Evolutionary conservation across 306 rosid genomes (phyloP).

Genomic region (Inga oerstediana): DNA sequence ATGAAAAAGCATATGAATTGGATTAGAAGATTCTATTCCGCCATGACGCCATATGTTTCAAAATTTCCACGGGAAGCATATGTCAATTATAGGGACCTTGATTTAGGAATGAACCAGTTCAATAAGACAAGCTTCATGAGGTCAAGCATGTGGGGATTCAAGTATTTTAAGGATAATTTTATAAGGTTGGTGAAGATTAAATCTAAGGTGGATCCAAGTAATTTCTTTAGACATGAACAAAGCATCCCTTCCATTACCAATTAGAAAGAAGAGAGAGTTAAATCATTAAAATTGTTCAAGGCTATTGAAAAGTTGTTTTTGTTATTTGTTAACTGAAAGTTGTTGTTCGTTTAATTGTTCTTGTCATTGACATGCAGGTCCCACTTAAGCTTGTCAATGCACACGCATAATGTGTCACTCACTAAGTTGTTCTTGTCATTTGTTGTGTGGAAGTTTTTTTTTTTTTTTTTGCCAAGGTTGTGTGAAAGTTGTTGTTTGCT

Average conservation of each 20-base stretch:
- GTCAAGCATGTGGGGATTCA: background rate
- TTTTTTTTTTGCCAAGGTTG: too few species aligned
- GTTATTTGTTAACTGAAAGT: too few species aligned
- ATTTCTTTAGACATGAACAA: background rate
- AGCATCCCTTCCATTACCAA: background rate
- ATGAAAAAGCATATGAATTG: slow-evolving; percentile 29
- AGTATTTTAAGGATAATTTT: background rate
- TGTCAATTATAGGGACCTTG: background rate
- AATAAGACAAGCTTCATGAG: background rate
- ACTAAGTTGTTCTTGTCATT: too few species aligned
- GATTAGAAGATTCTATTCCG: slow-evolving; percentile 35
- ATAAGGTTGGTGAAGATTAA: background rate
- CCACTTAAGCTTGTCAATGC: too few species aligned
- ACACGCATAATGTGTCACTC: too few species aligned
- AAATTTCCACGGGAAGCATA: slow-evolving; percentile 27
- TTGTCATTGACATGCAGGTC: too few species aligned
- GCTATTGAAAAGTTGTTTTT: too few species aligned
- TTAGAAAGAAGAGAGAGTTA: background rate
- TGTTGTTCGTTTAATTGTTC: too few species aligned
- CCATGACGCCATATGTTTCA: slow-evolving; percentile 47
- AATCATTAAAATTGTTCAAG: too few species aligned
- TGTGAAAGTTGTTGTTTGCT: too few species aligned
- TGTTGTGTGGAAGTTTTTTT: too few species aligned
- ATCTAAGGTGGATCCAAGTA: background rate
- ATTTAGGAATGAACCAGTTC: background rate